Conservation (phyloP, 768 basidiomycete species). For the Thelephora ganbajun region DNA sequence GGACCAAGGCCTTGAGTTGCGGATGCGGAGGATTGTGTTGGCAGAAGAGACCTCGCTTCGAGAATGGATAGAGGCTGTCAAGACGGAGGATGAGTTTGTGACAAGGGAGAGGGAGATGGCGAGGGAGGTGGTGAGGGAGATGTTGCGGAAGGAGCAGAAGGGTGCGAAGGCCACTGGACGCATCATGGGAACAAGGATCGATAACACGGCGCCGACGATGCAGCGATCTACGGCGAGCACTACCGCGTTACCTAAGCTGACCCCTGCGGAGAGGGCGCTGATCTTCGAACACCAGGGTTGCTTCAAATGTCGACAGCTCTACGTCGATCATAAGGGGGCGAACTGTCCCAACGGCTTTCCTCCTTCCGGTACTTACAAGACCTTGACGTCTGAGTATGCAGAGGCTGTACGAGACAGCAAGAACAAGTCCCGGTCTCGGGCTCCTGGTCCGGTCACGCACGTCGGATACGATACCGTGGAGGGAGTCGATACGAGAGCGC, state of each 20-base stretch:
- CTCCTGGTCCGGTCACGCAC: not conserved
- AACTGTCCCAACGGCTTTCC: slow-evolving; percentile 14
- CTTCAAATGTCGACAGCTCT: slow-evolving; percentile 12
- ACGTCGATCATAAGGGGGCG: slow-evolving; percentile 5
- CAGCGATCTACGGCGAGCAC: no score
- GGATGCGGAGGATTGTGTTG: no score
- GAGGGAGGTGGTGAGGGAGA: no score
- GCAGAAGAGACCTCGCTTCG: no score
- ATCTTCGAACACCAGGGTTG: slow-evolving; percentile 12
- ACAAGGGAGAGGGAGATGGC: no score
- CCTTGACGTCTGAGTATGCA: slow-evolving; percentile 4
- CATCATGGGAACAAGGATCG: no score
- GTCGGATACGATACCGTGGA: no score
- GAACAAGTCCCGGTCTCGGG: not conserved
- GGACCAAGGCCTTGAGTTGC: not conserved
- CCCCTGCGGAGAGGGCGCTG: slow-evolving; percentile 2
- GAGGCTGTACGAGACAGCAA: not conserved
- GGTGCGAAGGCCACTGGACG: no score
- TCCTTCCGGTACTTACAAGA: slow-evolving; percentile 5
- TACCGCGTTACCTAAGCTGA: slow-evolving; percentile 2
- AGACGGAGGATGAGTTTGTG: no score
- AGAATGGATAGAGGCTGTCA: no score
- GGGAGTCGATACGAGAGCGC: not conserved
- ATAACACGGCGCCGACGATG: no score
- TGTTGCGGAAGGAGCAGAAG: no score